phyloP scores from a whole-genome alignment of 306 rosid genomes.

The Calophaca sinica region DNA sequence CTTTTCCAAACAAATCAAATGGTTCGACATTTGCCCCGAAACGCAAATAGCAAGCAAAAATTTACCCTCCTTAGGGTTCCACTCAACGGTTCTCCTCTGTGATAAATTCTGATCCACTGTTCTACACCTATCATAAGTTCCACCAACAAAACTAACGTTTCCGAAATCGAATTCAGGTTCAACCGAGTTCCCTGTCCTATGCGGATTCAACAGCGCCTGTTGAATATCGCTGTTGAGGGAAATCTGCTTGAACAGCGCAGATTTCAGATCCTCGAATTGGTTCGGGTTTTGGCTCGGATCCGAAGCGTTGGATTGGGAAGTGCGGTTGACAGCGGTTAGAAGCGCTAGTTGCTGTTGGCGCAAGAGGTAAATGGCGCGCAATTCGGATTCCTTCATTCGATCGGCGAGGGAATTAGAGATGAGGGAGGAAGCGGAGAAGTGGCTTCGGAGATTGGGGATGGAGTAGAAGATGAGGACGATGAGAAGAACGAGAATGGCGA shows the following conservation, averaged over 20 bases:
- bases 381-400: slow-evolving; percentile 76
- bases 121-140: slow-evolving; percentile 64
- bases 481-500: slow-evolving; percentile 57
- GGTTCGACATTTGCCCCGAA: slow-evolving; percentile 97
- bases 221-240: slow-evolving; percentile 77
- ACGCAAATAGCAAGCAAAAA: slow-evolving; percentile 79
- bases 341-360: slow-evolving; percentile 69
- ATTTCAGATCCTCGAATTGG: slow-evolving; percentile 59
- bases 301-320: slow-evolving; percentile 44
- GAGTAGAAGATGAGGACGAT: slow-evolving; percentile 56
- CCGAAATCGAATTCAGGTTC: slow-evolving; percentile 48
- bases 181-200: slow-evolving; percentile 52
- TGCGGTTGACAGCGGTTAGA: slow-evolving; percentile 65
- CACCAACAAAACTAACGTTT: slow-evolving; percentile 50
- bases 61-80: slow-evolving; percentile 79
- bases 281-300: slow-evolving; percentile 23
- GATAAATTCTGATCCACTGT: slow-evolving; percentile 68
- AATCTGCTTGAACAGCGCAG: slow-evolving; percentile 67
- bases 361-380: slow-evolving; percentile 79
- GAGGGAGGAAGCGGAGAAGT: slow-evolving; percentile 45
- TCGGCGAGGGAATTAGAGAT: slow-evolving; percentile 54
- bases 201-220: slow-evolving; percentile 69
- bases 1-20: slow-evolving; percentile 93
- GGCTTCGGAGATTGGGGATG: slow-evolving; percentile 55
- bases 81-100: slow-evolving; percentile 70